Conservation (phyloP, 2,329 filamentous ascomycete species). For the Diatrype stigma region DNA sequence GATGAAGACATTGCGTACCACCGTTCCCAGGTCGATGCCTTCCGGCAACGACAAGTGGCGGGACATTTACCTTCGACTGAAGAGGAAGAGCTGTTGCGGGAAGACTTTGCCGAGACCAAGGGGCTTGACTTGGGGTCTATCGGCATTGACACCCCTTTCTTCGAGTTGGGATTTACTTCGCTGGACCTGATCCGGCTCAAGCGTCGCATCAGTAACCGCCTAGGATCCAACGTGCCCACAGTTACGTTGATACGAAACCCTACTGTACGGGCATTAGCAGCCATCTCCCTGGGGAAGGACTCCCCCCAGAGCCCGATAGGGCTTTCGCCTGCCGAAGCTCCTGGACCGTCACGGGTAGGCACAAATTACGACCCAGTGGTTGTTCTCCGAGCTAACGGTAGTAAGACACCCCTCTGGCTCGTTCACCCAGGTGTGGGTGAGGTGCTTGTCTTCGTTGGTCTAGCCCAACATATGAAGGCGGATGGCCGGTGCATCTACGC, state of each 20-base stretch:
- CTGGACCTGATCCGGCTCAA: constrained; percentile 39
- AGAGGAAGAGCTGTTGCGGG: constrained; percentile 2
- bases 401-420: constrained; percentile 35
- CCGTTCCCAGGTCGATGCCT: not conserved
- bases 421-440: constrained; percentile 41
- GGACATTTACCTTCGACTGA: constrained; percentile 3
- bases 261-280: constrained; percentile 20
- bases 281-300: constrained; percentile 19
- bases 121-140: constrained; percentile 1
- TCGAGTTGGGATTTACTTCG: constrained; percentile 33
- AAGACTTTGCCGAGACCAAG: constrained; percentile 2
- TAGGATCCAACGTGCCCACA: constrained; percentile 29
- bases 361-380: constrained; percentile 17
- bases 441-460: constrained; percentile 35
- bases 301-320: no score
- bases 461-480: constrained; percentile 32
- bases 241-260: constrained; percentile 31
- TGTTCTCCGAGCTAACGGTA: constrained; percentile 24
- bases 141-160: constrained; percentile 22
- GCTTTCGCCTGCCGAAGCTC: constrained; percentile 1
- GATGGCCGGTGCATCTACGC: constrained; percentile 43
- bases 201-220: constrained; percentile 24
- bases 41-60: constrained; percentile 3
- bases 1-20: constrained; percentile 2
- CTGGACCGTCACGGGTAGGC: not conserved